These are phyloP conservation scores for Xylaria sp. DNA, from an alignment of 2,329 filamentous ascomycete species.

Conservation along the genomic window DNA sequence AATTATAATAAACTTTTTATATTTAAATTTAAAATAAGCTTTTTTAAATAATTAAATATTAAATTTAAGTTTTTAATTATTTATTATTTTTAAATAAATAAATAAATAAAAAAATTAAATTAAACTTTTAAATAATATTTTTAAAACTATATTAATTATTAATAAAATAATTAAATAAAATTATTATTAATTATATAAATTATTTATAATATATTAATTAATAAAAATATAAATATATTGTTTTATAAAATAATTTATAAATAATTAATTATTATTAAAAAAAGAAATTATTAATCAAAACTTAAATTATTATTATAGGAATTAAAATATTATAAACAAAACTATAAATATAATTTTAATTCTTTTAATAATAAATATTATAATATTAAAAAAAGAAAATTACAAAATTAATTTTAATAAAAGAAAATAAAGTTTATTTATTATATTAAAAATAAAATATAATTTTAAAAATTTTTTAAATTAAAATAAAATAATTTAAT, in stretches of 20 bases:
- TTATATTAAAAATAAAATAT: neutral
- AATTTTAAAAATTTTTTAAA: neutral
- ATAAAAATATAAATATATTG: too few species aligned
- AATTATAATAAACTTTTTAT: too few species aligned
- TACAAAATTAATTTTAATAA: neutral
- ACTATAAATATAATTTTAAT: too few species aligned
- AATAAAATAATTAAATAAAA: neutral
- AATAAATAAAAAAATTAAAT: too few species aligned
- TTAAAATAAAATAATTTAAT: neutral
- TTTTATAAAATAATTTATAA: neutral
- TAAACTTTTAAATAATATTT: too few species aligned
- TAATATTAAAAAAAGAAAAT: neutral
- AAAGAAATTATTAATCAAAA: neutral
- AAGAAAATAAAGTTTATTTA: neutral
- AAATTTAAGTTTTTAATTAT: too few species aligned
- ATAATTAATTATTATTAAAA: neutral
- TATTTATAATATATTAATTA: too few species aligned
- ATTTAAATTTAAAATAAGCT: too few species aligned
- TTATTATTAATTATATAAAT: too few species aligned
- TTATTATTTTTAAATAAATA: too few species aligned
- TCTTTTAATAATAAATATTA: neutral
- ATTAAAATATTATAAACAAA: neutral
- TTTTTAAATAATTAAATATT: too few species aligned
- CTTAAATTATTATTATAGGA: neutral
- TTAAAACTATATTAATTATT: too few species aligned